These are phyloP conservation scores for Triticum dicoccoides DNA, from an alignment of 176 grass and related monocot genomes.

Conservation along the genomic window DNA sequence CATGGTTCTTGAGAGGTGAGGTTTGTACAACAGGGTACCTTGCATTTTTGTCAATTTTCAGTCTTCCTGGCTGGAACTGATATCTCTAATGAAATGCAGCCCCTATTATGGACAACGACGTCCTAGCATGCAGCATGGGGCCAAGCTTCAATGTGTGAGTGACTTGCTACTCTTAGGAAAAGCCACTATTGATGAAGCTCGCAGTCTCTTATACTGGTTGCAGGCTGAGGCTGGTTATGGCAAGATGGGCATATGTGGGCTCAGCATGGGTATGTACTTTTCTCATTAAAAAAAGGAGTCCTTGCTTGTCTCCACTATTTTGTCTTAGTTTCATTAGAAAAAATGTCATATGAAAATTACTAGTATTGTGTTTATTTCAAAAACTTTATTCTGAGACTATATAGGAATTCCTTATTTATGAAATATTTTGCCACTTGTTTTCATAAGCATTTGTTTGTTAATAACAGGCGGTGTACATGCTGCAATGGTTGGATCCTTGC, in stretches of 20 bases:
- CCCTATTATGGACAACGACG: conserved; percentile 93
- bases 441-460: conserved; percentile 16
- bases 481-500: conserved; percentile 94
- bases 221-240: conserved; percentile 77
- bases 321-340: not conserved
- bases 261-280: conserved; percentile 82
- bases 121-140: conserved; percentile 75
- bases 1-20: conserved; percentile 99
- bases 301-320: conserved; percentile 11
- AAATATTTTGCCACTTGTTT: conserved; percentile 1
- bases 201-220: conserved; percentile 90
- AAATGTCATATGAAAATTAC: not conserved
- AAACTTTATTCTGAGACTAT: not conserved
- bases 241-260: conserved; percentile 93
- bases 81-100: conserved; percentile 50
- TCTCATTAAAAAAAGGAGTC: not conserved
- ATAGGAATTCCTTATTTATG: not conserved
- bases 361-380: not conserved
- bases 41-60: not conserved
- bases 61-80: conserved; percentile 20
- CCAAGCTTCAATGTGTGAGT: conserved; percentile 86
- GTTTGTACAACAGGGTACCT: conserved; percentile 9
- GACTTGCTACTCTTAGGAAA: conserved; percentile 94
- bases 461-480: conserved; percentile 86
- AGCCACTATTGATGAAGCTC: conserved; percentile 93